Conservation (phyloP, 2,329 filamentous ascomycete species). For the Talaromyces pinophilus region DNA sequence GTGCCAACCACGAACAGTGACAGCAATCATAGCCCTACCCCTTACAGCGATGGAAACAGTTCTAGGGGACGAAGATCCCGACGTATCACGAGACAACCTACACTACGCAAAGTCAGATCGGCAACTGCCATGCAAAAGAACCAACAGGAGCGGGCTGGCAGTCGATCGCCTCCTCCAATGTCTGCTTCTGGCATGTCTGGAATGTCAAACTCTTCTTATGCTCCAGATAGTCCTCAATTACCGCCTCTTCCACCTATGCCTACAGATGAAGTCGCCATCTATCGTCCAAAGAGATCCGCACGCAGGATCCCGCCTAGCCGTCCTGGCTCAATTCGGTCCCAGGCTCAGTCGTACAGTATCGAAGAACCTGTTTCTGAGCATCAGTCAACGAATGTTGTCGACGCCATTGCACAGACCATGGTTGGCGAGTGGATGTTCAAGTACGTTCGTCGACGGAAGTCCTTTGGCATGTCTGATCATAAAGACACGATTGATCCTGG, state of each 20-base stretch:
- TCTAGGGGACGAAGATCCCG: conserved; percentile 54
- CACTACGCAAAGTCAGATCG: conserved; percentile 80
- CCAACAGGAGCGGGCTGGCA: conserved; percentile 49
- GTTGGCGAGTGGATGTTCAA: conserved; percentile 72
- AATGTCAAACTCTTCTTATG: conserved; percentile 67
- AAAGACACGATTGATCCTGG: conserved; percentile 51
- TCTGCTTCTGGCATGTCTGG: conserved; percentile 60
- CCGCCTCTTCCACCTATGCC: conserved; percentile 67
- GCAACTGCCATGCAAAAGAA: conserved; percentile 69
- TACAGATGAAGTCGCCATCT: conserved; percentile 66
- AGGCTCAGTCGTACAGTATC: conserved; percentile 35
- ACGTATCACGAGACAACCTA: conserved; percentile 59
- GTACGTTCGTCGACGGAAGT: conserved; percentile 65
- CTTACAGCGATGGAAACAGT: conserved; percentile 56
- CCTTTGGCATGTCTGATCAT: conserved; percentile 70
- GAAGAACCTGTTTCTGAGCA: conserved; percentile 58
- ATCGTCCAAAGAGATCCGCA: conserved; percentile 37
- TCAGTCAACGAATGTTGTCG: conserved; percentile 79
- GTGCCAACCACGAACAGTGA: conserved; percentile 70
- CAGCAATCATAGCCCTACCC: conserved; percentile 74
- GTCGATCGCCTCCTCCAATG: conserved; percentile 30
- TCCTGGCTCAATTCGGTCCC: conserved; percentile 30
- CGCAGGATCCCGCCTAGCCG: conserved; percentile 30
- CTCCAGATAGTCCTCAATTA: conserved; percentile 68
- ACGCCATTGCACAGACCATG: conserved; percentile 97